phyloP scores from a whole-genome alignment of 306 rosid genomes.

The Phaseolus lunatus region DNA sequence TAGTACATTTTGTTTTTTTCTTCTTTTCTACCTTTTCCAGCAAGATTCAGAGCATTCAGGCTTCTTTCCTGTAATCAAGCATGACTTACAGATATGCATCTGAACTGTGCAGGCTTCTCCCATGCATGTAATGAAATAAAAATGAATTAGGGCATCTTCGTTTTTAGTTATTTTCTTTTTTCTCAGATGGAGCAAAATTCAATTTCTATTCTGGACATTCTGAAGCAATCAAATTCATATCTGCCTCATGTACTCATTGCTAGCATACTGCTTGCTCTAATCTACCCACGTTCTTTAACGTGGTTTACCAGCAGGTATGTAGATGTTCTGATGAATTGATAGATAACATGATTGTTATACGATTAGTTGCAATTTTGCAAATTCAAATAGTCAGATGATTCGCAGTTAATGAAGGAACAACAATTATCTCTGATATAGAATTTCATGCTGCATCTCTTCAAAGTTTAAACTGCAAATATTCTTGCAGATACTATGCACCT shows the following conservation, averaged over 20 bases:
- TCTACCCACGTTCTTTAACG: slow-evolving; percentile 86
- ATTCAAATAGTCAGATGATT: slow-evolving; percentile 15
- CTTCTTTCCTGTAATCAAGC: slow-evolving; percentile 18
- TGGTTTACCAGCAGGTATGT: slow-evolving; percentile 95
- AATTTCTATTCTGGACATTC: slow-evolving; percentile 54
- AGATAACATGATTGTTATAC: slow-evolving; percentile 11
- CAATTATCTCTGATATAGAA: slow-evolving; percentile 21
- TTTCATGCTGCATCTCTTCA: slow-evolving; percentile 17
- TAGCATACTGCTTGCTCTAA: slow-evolving; percentile 79
- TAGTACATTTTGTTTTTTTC: slow-evolving; percentile 10
- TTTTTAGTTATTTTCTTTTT: slow-evolving; percentile 33
- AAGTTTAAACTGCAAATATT: slow-evolving; percentile 32
- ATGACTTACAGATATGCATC: not conserved
- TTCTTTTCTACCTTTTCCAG: slow-evolving; percentile 1
- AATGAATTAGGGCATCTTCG: not conserved
- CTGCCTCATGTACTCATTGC: slow-evolving; percentile 85
- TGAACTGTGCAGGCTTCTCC: not conserved
- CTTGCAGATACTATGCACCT: slow-evolving; percentile 90
- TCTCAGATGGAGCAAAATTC: slow-evolving; percentile 56
- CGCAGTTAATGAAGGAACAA: slow-evolving; percentile 30
- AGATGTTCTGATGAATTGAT: slow-evolving; percentile 43
- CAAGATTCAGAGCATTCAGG: slow-evolving; percentile 4
- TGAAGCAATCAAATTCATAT: slow-evolving; percentile 79
- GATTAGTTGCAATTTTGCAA: slow-evolving; percentile 20
- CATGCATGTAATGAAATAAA: not conserved